Percentiles rank a stretch among this genome's conserved stretches.
Evolutionary conservation across 805 yeast genomes (phyloP).

Genomic region (Candida ponderosae): DNA sequence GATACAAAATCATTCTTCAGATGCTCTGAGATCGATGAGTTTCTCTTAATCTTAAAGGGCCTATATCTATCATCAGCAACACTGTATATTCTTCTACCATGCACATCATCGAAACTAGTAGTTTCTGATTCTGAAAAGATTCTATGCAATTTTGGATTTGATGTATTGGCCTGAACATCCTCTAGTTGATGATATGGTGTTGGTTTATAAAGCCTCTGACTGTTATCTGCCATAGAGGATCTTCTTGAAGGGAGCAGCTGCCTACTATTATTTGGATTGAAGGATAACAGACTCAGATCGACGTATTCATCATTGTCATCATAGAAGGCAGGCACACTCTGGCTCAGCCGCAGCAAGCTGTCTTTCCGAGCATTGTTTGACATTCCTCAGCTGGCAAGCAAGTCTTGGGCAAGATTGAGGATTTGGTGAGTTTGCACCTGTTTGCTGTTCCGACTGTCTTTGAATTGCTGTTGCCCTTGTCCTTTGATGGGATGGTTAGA

Average conservation of each 20-base stretch:
- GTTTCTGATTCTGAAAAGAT: constrained; percentile 63
- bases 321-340: background rate
- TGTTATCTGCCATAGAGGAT: background rate
- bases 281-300: background rate
- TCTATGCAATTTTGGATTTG: constrained; percentile 32
- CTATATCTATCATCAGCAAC: constrained; percentile 38
- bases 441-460: too few species aligned
- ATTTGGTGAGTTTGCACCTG: too few species aligned
- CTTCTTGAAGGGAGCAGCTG: background rate
- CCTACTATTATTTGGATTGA: too few species aligned
- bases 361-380: background rate
- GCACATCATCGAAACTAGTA: constrained; percentile 45
- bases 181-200: constrained; percentile 16
- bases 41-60: constrained; percentile 23
- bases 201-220: constrained; percentile 10
- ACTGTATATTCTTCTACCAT: constrained; percentile 47
- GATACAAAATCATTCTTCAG: background rate
- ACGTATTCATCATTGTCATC: background rate
- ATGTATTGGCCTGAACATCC: constrained; percentile 10
- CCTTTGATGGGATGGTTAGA: too few species aligned
- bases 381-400: background rate
- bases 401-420: too few species aligned
- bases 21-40: constrained; percentile 3
- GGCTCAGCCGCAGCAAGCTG: background rate
- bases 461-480: too few species aligned